phyloP scores from a whole-genome alignment of 2,329 filamentous ascomycete species.

The Arthrobotrys pseudoclavata region DNA sequence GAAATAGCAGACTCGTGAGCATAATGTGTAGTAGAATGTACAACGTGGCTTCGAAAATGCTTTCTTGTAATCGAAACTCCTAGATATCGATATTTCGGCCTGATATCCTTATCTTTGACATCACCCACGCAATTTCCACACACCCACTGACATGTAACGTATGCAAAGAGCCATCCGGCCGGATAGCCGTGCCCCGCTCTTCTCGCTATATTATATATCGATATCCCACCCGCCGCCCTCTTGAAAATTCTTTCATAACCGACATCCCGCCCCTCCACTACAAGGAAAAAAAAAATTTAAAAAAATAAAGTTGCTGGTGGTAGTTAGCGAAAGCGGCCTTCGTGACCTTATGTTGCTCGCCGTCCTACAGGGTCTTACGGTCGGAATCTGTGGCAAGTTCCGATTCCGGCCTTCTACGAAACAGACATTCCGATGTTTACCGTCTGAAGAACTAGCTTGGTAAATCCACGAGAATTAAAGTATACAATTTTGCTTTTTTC shows the following conservation, averaged over 20 bases:
- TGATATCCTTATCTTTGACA: conserved; percentile 56
- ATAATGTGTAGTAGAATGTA: background rate
- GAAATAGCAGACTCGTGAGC: conserved; percentile 7
- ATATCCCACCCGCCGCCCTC: conserved; percentile 26
- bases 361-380: conserved; percentile 43
- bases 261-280: conserved; percentile 54
- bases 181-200: conserved; percentile 51
- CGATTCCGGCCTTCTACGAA: conserved; percentile 17
- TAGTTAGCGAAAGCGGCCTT: conserved; percentile 4
- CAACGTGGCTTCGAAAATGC: background rate
- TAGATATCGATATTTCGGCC: conserved; percentile 27
- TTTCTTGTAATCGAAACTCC: conserved; percentile 56
- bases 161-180: conserved; percentile 42
- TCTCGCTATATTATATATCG: conserved; percentile 40
- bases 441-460: background rate
- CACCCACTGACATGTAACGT: conserved; percentile 11
- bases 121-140: conserved; percentile 37
- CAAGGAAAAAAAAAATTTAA: conserved; percentile 17
- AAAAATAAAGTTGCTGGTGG: conserved; percentile 35
- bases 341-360: conserved; percentile 51
- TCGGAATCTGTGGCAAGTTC: conserved; percentile 19
- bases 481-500: conserved; percentile 29
- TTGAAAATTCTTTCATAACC: conserved; percentile 17
- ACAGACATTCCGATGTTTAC: conserved; percentile 7
- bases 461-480: conserved; percentile 24